These are phyloP conservation scores for Naegleria lovaniensis DNA, from an alignment of 208 protist genomes.

Conservation along the genomic window DNA sequence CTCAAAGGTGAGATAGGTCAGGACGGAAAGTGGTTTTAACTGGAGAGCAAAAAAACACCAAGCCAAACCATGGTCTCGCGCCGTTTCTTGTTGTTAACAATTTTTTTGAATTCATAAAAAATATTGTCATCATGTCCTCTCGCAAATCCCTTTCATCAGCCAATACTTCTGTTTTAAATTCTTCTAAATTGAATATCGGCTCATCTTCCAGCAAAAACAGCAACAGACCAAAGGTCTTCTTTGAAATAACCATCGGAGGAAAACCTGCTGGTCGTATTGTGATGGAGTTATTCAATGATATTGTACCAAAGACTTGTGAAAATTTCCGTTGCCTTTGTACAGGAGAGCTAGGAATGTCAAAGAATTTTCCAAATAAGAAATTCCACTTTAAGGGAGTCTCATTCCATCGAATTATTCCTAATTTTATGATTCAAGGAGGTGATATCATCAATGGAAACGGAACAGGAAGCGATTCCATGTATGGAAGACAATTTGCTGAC, in stretches of 20 bases:
- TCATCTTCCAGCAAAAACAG: not conserved
- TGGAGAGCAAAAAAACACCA: too few relatives aligned
- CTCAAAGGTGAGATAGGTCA: too few relatives aligned
- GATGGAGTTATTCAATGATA: slow-evolving; percentile 80
- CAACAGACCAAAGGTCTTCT: slow-evolving; percentile 66
- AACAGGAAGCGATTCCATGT: slow-evolving; percentile 48
- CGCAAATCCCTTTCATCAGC: not conserved
- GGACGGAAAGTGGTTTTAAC: too few relatives aligned
- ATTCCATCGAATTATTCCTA: slow-evolving; percentile 91
- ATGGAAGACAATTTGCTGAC: slow-evolving; percentile 48
- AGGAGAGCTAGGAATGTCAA: slow-evolving; percentile 62
- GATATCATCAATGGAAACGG: slow-evolving; percentile 53
- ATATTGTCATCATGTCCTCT: not conserved
- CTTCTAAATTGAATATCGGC: too few relatives aligned
- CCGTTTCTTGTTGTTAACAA: not conserved
- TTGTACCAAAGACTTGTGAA: slow-evolving; percentile 81
- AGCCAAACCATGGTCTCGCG: too few relatives aligned
- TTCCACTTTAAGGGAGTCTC: slow-evolving; percentile 90
- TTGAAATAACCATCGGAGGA: slow-evolving; percentile 66
- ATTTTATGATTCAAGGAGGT: slow-evolving; percentile 63
- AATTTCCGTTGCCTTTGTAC: slow-evolving; percentile 86
- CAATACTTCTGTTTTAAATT: not conserved
- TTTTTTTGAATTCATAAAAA: not conserved
- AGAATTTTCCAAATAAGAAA: slow-evolving; percentile 64
- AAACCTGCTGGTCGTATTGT: slow-evolving; percentile 69